Evolutionary conservation across 2,329 filamentous ascomycete species (phyloP), one percentile per base, ranked within the genome.

Genomic region (Aquanectria penicillioides): DNA sequence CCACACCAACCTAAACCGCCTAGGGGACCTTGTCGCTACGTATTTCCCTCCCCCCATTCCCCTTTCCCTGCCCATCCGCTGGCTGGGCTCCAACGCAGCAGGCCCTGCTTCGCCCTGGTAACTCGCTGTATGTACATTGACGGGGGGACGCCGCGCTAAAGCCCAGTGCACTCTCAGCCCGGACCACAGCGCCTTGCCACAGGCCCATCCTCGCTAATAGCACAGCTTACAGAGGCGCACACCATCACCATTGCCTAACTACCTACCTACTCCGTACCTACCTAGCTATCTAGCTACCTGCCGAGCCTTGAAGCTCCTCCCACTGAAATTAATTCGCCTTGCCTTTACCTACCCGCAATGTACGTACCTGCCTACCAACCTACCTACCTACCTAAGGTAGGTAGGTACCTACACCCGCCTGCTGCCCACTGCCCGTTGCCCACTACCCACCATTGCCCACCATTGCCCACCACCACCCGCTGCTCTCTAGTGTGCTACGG

Each of bases 1-100:
- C 55, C 55, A 58, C 55, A 58, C 37, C 31, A 57, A 34, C 54
- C 46, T 50, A 44, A 28, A 52, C 55, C 15, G 41, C 25, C 31
- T 41, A 22, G 37, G 33, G 26, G 15, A 50, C 44, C 53, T 43
- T 26, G 53, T 41, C 26, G 31, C 48, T 47, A 52, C 41, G 43
- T 34, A 22, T 23, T 47, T 37, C 37, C 34, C 25, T 28, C 20
- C 34, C 41, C 28, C 26, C 18, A 28, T 25, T 20, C 43, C 52
- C 23, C 25, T 17, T 23, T 20, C 29, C 47, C 12, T 43, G 13
- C 20, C 26, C 25, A 12, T 38, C 28, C 17, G 22, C 36, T 28
- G 44, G 20, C 44, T 56, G 20, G 29, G 29, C 37, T 48, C 12
- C 43, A 31, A 48, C 41, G 17, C 51, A 43, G 44, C 36, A 23